These are phyloP conservation scores for Botrytis cinerea DNA, from an alignment of 2,329 filamentous ascomycete genomes.

Conservation along the genomic window DNA sequence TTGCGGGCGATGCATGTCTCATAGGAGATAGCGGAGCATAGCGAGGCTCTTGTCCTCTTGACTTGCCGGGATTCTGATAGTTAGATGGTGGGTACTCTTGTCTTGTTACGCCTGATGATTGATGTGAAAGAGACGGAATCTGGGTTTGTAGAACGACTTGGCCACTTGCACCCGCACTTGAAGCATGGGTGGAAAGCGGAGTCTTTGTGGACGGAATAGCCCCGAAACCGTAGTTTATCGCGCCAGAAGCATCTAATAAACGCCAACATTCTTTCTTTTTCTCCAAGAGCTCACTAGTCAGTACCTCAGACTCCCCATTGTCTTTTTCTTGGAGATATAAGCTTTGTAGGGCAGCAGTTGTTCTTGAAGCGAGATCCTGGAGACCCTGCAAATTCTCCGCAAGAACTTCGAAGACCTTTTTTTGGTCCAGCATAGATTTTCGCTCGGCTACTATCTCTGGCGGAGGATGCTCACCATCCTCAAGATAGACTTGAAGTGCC, in stretches of 20 bases:
- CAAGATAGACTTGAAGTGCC: slow-evolving; percentile 32
- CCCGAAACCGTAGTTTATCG: slow-evolving; percentile 39
- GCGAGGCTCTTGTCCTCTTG: neutral
- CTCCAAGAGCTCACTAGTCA: slow-evolving; percentile 33
- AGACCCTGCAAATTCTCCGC: neutral
- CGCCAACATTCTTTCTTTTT: slow-evolving; percentile 35
- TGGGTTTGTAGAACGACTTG: slow-evolving; percentile 40
- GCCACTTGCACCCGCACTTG: slow-evolving; percentile 35
- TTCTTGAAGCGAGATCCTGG: slow-evolving; percentile 17
- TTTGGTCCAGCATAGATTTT: slow-evolving; percentile 32
- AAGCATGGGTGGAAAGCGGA: slow-evolving; percentile 25
- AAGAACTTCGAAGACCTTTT: slow-evolving; percentile 21
- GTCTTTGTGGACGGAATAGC: slow-evolving; percentile 16
- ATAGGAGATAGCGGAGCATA: slow-evolving; percentile 7
- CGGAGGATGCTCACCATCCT: slow-evolving; percentile 32
- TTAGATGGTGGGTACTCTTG: slow-evolving; percentile 14
- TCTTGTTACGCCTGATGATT: neutral
- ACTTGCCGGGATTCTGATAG: neutral
- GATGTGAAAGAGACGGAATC: slow-evolving; percentile 6
- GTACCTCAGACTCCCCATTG: slow-evolving; percentile 26
- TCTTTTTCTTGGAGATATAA: slow-evolving; percentile 12
- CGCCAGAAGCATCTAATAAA: slow-evolving; percentile 37
- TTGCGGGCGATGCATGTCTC: slow-evolving; percentile 5
- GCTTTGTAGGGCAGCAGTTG: slow-evolving; percentile 6
- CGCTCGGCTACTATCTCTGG: slow-evolving; percentile 34